phyloP scores from a whole-genome alignment of 345 rosid species.

The Hibiscus tridactylites region DNA sequence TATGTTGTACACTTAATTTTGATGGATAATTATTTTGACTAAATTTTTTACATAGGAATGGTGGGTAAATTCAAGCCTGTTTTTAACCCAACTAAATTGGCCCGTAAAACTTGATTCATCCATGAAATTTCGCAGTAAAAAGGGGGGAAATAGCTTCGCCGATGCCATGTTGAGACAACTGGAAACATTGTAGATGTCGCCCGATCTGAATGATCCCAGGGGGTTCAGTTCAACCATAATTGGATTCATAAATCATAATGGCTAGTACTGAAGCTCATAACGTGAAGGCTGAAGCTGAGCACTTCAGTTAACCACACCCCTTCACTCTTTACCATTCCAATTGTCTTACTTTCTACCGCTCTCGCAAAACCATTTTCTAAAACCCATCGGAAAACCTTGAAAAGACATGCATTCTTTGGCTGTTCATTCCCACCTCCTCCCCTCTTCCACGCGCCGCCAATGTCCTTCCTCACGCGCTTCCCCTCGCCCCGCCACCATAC shows the following conservation, averaged over 20 bases:
- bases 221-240: neutral
- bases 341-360: neutral
- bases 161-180: neutral
- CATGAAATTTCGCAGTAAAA: no score
- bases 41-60: no score
- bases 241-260: neutral
- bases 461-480: slow-evolving; percentile 15
- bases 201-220: neutral
- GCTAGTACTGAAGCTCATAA: no score
- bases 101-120: no score
- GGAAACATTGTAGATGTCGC: neutral
- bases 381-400: neutral
- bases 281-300: neutral
- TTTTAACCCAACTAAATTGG: no score
- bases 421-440: slow-evolving; percentile 24
- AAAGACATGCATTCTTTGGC: slow-evolving; percentile 22
- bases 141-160: no score
- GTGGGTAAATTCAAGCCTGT: no score
- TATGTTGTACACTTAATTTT: no score
- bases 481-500: slow-evolving; percentile 17
- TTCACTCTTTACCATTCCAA: neutral
- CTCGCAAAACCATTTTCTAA: neutral
- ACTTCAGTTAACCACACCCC: neutral
- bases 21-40: no score
- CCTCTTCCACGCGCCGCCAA: slow-evolving; percentile 21